Percentiles rank a stretch among this genome's conserved stretches.
Conservation (phyloP, 1,284 basidiomycete genomes). For the Marasmius fiardii region DNA sequence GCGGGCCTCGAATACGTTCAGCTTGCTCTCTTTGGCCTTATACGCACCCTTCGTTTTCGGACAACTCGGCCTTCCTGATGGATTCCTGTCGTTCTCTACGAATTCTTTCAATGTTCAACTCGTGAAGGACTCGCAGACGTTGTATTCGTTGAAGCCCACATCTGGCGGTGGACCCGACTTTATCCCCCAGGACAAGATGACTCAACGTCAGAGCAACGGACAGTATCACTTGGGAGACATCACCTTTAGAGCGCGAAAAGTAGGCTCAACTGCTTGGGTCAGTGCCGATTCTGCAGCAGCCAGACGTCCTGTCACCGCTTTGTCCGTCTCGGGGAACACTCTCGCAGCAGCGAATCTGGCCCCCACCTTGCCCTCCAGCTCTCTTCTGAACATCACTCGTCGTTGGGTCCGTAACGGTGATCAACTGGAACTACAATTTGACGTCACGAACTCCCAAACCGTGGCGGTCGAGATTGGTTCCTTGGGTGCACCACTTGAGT, state of each 20-base stretch:
- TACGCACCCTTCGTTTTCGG: background rate
- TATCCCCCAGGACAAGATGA: slow-evolving; percentile 51
- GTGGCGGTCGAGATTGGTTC: slow-evolving; percentile 52
- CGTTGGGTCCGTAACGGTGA: slow-evolving; percentile 46
- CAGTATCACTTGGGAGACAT: slow-evolving; percentile 59
- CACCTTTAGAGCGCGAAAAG: slow-evolving; percentile 47
- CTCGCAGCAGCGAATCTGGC: slow-evolving; percentile 48
- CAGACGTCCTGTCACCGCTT: slow-evolving; percentile 37
- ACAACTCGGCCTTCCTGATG: slow-evolving; percentile 40
- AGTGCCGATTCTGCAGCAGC: slow-evolving; percentile 44
- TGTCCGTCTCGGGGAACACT: slow-evolving; percentile 37
- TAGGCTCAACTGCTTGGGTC: slow-evolving; percentile 44
- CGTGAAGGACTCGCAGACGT: slow-evolving; percentile 56
- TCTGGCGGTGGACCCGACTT: slow-evolving; percentile 42
- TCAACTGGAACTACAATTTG: slow-evolving; percentile 47
- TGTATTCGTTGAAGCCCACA: slow-evolving; percentile 46
- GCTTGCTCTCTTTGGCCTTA: background rate
- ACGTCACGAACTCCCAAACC: slow-evolving; percentile 46
- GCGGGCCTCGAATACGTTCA: too few relatives aligned
- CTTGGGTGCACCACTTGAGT: slow-evolving; percentile 51
- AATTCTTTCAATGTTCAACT: slow-evolving; percentile 42
- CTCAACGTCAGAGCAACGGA: slow-evolving; percentile 40
- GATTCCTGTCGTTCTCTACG: slow-evolving; percentile 44
- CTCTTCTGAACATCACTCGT: slow-evolving; percentile 48
- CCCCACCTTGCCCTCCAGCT: slow-evolving; percentile 43